Conservation (phyloP, 805 yeast species). For the Cyberlindnera xylosilytica region DNA sequence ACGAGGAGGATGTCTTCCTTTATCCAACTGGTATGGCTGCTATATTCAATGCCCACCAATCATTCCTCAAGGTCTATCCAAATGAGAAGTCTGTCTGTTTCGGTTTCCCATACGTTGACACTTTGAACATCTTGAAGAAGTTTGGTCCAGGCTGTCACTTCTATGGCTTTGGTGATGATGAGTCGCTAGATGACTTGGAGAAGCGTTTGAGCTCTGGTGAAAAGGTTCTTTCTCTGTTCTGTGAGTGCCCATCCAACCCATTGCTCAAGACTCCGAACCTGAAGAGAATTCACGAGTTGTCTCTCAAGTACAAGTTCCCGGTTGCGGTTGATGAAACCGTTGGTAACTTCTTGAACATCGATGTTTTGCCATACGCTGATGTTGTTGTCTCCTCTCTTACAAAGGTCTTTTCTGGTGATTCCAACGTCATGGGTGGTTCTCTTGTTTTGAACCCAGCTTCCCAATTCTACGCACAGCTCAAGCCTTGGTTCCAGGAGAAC, state of each 20-base stretch:
- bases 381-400: slow-evolving; percentile 84
- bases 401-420: slow-evolving; percentile 90
- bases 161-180: slow-evolving; percentile 79
- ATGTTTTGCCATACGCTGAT: slow-evolving; percentile 81
- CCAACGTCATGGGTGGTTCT: slow-evolving; percentile 94
- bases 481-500: slow-evolving; percentile 44
- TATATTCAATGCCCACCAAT: slow-evolving; percentile 76
- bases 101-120: slow-evolving; percentile 96
- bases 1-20: slow-evolving; percentile 70
- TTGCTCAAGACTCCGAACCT: slow-evolving; percentile 81
- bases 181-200: slow-evolving; percentile 64
- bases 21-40: slow-evolving; percentile 94
- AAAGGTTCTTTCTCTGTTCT: slow-evolving; percentile 71
- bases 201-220: slow-evolving; percentile 56
- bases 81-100: slow-evolving; percentile 75
- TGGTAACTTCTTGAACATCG: slow-evolving; percentile 84
- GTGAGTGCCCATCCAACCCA: slow-evolving; percentile 97
- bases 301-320: slow-evolving; percentile 68
- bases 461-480: slow-evolving; percentile 45
- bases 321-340: slow-evolving; percentile 93
- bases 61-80: slow-evolving; percentile 35
- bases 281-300: slow-evolving; percentile 56
- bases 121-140: slow-evolving; percentile 77
- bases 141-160: slow-evolving; percentile 92
- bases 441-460: slow-evolving; percentile 72